phyloP scores from a whole-genome alignment of 441 rosid genomes.

The Syzygium malaccense region DNA sequence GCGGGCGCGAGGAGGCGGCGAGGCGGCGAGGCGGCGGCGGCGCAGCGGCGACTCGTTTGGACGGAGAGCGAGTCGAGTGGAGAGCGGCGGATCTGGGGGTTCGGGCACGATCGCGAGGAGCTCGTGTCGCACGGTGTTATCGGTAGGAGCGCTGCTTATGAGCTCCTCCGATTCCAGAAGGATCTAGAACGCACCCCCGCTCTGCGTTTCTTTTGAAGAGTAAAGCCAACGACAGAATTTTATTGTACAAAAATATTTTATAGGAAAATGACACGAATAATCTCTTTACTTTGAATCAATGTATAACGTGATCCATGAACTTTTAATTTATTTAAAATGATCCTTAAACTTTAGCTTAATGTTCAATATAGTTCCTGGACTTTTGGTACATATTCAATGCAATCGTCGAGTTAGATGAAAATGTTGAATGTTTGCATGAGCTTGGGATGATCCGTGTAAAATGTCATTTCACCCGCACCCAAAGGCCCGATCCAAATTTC shows the following conservation, averaged over 20 bases:
- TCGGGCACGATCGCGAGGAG: neutral
- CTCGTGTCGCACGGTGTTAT: neutral
- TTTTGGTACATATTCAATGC: no score
- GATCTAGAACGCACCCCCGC: neutral
- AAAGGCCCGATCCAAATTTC: no score
- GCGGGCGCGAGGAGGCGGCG: neutral
- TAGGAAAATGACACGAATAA: no score
- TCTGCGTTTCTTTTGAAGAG: neutral
- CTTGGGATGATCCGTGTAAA: no score
- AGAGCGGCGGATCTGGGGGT: neutral
- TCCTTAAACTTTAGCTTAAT: no score
- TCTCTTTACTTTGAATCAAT: no score
- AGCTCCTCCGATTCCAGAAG: neutral
- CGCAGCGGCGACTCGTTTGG: neutral
- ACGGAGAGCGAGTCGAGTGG: neutral
- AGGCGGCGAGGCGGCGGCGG: neutral
- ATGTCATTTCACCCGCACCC: no score
- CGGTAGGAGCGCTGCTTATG: neutral
- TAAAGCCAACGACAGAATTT: neutral
- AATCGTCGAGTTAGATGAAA: no score
- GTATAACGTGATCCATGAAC: no score
- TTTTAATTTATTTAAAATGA: no score
- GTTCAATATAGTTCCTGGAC: fast-evolving
- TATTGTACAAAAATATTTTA: neutral
- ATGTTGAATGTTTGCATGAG: no score